Evolutionary conservation across 169 alveolate genomes (phyloP).

Genomic region (Theileria annulata): DNA sequence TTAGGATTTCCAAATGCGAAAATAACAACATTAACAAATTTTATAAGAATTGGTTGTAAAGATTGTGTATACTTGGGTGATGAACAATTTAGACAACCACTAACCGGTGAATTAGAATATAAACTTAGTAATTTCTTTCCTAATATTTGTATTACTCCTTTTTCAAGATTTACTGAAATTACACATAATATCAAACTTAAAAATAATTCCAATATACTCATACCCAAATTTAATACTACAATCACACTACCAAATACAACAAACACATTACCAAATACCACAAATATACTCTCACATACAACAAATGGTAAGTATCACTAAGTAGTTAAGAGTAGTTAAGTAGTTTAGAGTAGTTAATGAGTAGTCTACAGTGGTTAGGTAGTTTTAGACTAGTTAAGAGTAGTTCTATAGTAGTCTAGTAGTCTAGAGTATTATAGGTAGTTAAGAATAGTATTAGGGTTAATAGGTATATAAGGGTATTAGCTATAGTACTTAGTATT

Average conservation of each 20-base stretch:
- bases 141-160: conserved; percentile 78
- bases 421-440: too few species aligned
- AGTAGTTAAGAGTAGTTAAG: too few species aligned
- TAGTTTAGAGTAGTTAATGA: too few species aligned
- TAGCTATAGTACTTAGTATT: too few species aligned
- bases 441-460: too few species aligned
- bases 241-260: neutral
- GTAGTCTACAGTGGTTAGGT: too few species aligned
- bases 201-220: neutral
- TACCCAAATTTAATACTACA: neutral
- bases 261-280: too few species aligned
- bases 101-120: conserved; percentile 72
- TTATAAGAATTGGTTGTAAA: conserved; percentile 49
- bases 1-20: conserved; percentile 54
- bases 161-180: conserved; percentile 87
- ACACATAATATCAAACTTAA: conserved; percentile 77
- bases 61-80: conserved; percentile 29
- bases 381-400: too few species aligned
- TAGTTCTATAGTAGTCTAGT: too few species aligned
- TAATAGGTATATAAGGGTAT: too few species aligned
- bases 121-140: conserved; percentile 43
- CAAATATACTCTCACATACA: too few species aligned
- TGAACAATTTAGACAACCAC: conserved; percentile 20
- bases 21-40: conserved; percentile 58
- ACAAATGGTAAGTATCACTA: too few species aligned